Evolutionary conservation across 352 stramenopile species (phyloP).

Genomic region (Phytopythium montanum): DNA sequence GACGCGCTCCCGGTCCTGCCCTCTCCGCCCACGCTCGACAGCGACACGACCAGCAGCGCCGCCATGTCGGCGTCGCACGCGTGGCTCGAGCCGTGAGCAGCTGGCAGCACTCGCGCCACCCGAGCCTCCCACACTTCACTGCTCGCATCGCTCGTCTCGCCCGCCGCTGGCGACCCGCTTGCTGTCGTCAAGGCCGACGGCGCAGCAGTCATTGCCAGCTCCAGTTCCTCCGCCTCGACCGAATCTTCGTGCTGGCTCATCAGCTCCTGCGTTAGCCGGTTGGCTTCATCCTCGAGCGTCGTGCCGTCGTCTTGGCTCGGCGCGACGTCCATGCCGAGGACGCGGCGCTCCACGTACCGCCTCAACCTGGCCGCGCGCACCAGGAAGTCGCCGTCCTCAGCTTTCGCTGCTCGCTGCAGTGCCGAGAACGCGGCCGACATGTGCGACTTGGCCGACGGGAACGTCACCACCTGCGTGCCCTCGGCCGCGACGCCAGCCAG

Average conservation of each 20-base stretch:
- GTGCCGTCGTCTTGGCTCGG: conserved; percentile 25
- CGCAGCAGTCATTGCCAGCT: background rate
- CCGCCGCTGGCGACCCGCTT: no score
- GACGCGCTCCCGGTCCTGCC: background rate
- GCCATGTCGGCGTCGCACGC: background rate
- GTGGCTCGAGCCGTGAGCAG: background rate
- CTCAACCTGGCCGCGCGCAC: conserved; percentile 24
- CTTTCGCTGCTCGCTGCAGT: conserved; percentile 15
- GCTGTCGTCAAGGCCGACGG: background rate
- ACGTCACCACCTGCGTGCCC: conserved; percentile 48
- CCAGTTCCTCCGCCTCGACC: background rate
- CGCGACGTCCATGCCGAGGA: conserved; percentile 37
- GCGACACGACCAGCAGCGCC: conserved; percentile 5
- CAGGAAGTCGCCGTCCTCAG: conserved; percentile 13
- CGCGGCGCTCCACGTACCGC: conserved; percentile 42
- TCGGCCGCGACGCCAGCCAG: conserved; percentile 57
- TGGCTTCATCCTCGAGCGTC: conserved; percentile 29
- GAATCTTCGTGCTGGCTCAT: conserved; percentile 22
- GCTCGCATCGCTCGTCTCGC: no score
- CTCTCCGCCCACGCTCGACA: background rate
- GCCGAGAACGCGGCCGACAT: conserved; percentile 26
- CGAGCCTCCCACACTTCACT: background rate
- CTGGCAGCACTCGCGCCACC: background rate
- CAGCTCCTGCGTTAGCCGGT: conserved; percentile 54
- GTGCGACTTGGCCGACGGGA: conserved; percentile 55